phyloP scores from a whole-genome alignment of 331 rosid genomes.

The Quercus lobata region DNA sequence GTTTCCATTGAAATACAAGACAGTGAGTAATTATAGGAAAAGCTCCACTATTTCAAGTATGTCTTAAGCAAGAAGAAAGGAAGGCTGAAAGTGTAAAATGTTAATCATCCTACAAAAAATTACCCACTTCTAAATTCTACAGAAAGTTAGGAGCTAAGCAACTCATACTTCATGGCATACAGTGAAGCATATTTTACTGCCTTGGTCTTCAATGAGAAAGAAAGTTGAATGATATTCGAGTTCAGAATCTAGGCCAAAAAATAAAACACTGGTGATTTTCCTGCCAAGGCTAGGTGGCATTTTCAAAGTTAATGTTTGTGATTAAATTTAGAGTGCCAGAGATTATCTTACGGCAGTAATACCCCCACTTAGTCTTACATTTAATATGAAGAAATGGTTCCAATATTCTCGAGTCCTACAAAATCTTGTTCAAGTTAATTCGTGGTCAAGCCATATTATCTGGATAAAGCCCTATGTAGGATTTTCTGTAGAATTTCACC shows the following conservation, averaged over 20 bases:
- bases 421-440: neutral
- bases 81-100: no score
- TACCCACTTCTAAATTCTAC: neutral
- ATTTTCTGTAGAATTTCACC: neutral
- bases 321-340: neutral
- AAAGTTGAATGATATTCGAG: neutral
- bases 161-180: no score
- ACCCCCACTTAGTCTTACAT: neutral
- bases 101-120: neutral
- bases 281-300: neutral
- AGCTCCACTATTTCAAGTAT: neutral
- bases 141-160: neutral
- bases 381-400: no score
- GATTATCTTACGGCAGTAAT: neutral
- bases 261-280: neutral
- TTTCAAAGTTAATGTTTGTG: neutral
- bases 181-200: no score
- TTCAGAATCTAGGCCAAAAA: neutral
- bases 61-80: neutral
- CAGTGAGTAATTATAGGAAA: neutral
- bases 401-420: neutral
- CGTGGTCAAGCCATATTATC: neutral
- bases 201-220: neutral
- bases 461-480: neutral
- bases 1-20: conserved; percentile 12